Conservation (phyloP, 805 yeast genomes). For the Pichia californica region DNA sequence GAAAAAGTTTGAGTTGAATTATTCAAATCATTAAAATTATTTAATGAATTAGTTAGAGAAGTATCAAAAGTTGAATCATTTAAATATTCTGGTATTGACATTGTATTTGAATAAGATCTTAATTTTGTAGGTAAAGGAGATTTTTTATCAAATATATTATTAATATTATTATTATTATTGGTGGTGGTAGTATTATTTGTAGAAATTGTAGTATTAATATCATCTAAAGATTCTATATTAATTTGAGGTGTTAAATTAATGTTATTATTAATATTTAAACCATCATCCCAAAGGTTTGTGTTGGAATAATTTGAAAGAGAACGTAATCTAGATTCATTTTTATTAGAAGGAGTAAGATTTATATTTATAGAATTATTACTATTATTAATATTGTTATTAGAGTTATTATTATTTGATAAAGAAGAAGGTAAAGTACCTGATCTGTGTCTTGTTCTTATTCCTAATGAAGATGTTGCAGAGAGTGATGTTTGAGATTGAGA, state of each 20-base stretch:
- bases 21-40: background rate
- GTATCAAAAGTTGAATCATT: constrained; percentile 10
- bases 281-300: constrained; percentile 1
- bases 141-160: background rate
- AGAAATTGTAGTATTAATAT: background rate
- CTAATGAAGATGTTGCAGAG: constrained; percentile 14
- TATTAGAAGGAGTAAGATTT: background rate
- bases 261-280: too few species aligned
- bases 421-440: constrained; percentile 72
- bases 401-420: constrained; percentile 8
- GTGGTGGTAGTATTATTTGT: constrained; percentile 6
- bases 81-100: constrained; percentile 20
- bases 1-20: constrained; percentile 9
- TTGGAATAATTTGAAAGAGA: constrained; percentile 1
- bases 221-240: constrained; percentile 22
- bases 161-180: constrained; percentile 7
- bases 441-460: constrained; percentile 53
- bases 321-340: background rate
- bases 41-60: too few species aligned
- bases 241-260: constrained; percentile 13
- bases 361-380: background rate
- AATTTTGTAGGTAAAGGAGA: constrained; percentile 25
- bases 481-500: background rate
- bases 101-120: constrained; percentile 40
- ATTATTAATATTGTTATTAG: constrained; percentile 9